Base-by-base conservation (phyloP, 2,329 filamentous ascomycete species). In the Colletotrichum filicis region DNA sequence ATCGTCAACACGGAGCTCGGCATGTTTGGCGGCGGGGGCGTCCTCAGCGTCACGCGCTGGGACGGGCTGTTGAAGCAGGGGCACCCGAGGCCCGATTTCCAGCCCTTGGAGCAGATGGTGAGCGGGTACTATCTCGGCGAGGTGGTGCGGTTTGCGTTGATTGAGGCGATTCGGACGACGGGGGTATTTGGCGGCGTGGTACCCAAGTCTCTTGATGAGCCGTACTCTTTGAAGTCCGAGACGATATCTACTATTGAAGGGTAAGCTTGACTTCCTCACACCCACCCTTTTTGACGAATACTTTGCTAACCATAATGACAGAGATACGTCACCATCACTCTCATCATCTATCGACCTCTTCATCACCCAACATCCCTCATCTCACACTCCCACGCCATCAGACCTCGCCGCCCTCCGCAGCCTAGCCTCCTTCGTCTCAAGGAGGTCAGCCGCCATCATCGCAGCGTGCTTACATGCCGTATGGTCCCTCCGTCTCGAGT, bases 51-150 rank as follows among this genome's bases (percentile, higher is more conserved):
- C 67, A 92, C 91, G 4, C 86, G 85, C 75, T 93, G 91, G 91
- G 91, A 93, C 75, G 79, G 81, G 22, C 78, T 82, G 5, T 81
- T 93, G 16, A 87, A 87, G 58, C 83, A 83, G 2, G 83, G 80
- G 0, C 91, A 91, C 74, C 83, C 87, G 14, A 83, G 84, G 65
- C 90, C 90, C 0, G 86, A 89, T 28, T 92, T 92, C 74, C 90
- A 92, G 75, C 90, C 90, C 0, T 79, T 92, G 12, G 90, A 92
- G 79, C 86, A 91, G 74, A 83, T 92, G 74, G 88, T 92, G 55
- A 90, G 90, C 76, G 92, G 92, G 46, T 90, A 88, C 77, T 93
- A 93, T 77, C 82, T 93, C 2, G 92, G 92, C 60, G 92, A 93
- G 80, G 87, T 93, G 59, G 89, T 86, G 75, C 86, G 92, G 22